Base-by-base conservation (phyloP, 176 grass and related monocot genomes). In the Triticum monococcum region DNA sequence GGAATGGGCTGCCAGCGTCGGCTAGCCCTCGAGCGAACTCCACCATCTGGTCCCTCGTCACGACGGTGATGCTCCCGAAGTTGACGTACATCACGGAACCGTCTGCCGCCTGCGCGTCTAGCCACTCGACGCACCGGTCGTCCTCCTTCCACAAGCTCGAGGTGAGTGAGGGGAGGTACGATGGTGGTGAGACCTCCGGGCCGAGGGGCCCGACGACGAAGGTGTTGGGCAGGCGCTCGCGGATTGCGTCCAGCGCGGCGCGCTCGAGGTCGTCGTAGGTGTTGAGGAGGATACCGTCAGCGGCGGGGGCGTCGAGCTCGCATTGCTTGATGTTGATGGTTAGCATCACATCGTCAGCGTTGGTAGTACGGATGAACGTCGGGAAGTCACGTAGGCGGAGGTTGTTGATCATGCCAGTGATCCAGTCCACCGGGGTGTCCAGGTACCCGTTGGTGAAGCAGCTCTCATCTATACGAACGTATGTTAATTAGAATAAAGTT, bases 11-110 rank as follows among this genome's bases (percentile, higher is more conserved):
- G 26, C 77, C 86, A 4, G 90, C 71, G 25, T 83, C 88, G 20
- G 87, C 82, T 11, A 97, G 80, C 5, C 95, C 95, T 79, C 87
- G 89, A 16, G 92, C 90, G 67, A 97, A 95, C 84, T 97, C 92
- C 9, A 61, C 25, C 36, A 95, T 63, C 38, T 93, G 92, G 18
- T 66, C 41, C 17, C 28, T 36, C 74, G 90, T 87, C 86, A 94
- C 88, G n/a, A 84, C 68, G 12, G 89, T 91, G 65, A 91, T 91
- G 89, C 92, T 93, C 11, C 89, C 92, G 32, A 89, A 93, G 79
- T 93, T 93, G 32, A 89, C 86, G 68, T 83, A 90, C 59, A 93
- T 82, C 57, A 97, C 92, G 1, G 91, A 87, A 8, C 11, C 1
- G 35, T 66, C 50, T 32, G 0, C 56, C 50, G 26, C 71, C 45